These are phyloP conservation scores for Claviceps fusiformis DNA, from an alignment of 2,329 filamentous ascomycete genomes.

Conservation along the genomic window DNA sequence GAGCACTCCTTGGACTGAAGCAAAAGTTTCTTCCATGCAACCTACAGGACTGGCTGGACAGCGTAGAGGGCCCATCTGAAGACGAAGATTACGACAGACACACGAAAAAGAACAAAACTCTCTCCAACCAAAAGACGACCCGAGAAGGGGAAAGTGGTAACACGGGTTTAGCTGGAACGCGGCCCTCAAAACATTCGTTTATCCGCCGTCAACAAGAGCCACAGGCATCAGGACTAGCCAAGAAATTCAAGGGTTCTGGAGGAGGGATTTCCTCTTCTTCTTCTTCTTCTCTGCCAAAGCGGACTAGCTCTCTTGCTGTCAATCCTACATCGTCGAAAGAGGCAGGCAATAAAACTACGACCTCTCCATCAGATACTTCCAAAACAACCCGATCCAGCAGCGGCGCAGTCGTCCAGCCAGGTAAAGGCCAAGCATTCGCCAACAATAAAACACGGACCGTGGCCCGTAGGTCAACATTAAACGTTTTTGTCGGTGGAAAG, in stretches of 20 bases:
- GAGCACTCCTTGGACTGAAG: constrained; percentile 21
- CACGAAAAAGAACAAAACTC: not conserved
- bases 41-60: constrained; percentile 3
- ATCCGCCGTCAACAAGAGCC: not conserved
- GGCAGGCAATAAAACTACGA: not conserved
- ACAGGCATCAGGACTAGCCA: not conserved
- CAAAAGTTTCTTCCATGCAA: constrained; percentile 1
- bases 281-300: not conserved
- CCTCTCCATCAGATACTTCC: not conserved
- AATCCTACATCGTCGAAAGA: not conserved
- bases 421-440: not conserved
- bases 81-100: not conserved
- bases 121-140: not conserved
- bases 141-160: not conserved
- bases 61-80: not conserved
- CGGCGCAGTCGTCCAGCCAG: not conserved
- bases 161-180: not conserved
- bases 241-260: not conserved
- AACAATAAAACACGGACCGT: not conserved
- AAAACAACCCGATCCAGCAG: not conserved
- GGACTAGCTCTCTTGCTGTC: not conserved
- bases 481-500: constrained; percentile 34
- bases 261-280: not conserved
- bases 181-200: not conserved
- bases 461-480: constrained; percentile 11